Evolutionary conservation across 2,329 filamentous ascomycete species (phyloP), one percentile per base, ranked within the genome.

Genomic region (Aureobasidium sp.): DNA sequence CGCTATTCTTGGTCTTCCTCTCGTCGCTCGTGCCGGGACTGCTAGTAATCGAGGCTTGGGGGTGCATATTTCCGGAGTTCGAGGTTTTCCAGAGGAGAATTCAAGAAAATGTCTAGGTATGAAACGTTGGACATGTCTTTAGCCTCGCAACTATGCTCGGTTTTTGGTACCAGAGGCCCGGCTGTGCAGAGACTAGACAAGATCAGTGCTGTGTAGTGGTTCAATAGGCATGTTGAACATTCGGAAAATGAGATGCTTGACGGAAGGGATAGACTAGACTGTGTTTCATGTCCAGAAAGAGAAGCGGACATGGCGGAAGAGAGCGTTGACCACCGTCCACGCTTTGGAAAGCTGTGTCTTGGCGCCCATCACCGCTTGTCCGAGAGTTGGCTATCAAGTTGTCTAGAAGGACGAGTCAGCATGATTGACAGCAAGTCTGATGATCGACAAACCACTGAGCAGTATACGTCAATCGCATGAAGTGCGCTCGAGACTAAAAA

Each of bases 281-380:
- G 54, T 58, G 54, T 58, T 58, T 58, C 54, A 58, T 13, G 54
- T 47, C 42, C 54, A 48, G 13, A 58, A 58, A 58, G 54, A 37
- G 54, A 21, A 58, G 30, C 29, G 36, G 50, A 8, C 50, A 42
- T 21, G 36, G 21, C 50, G 50, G 42, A 32, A 39, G 42, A 48
- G 41, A 57, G 53, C 53, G 16, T 10, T 9, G 54, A 42, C 54
- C 54, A 47, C 15, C 21, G 10, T 11, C 32, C n/a, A 9, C 13
- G 25, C 54, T 8, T 48, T 37, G 25, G 15, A 13, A 8, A 39
- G n/a, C 25, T 21, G 21, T 6, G 27, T 29, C 54, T 58, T 57
- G 53, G 53, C 53, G 37, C 21, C 6, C 25, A 52, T 39, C 34
- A 29, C 47, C 29, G 47, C 47, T 34, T 13, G 27, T 9, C 3